Base-by-base conservation (phyloP, 2,329 filamentous ascomycete genomes). In the Ilyonectria sp. region DNA sequence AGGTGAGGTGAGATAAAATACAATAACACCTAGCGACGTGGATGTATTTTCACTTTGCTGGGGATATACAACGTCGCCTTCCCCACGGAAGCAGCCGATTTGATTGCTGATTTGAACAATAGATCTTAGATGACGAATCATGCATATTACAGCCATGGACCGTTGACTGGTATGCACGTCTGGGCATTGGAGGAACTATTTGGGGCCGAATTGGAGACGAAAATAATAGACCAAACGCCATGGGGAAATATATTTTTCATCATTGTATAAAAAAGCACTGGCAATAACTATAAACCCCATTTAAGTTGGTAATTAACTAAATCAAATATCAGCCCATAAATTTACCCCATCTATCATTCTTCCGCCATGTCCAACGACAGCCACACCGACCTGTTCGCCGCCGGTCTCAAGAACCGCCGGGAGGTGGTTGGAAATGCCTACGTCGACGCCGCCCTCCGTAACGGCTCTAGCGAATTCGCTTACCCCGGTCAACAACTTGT, bases 401-500 rank as follows among this genome's bases (percentile, higher is more conserved):
- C 87, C 69, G 90, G 90, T 40, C 80, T 91, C 63, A 82, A 87
- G 75, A 87, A 88, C 75, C 87, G 90, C 46, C 82, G 85, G 57
- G 83, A 85, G 66, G 90, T 92, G 4, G 85, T 88, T 7, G 89
- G 90, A 10, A 81, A 88, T 47, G 82, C 83, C 60, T 90, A 91
- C 71, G 89, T 92, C 66, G 83, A 90, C 72, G 79, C 79, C 6
- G 85, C 89, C 1, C 80, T 91, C 21, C 79, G 80, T 7, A 86
- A 86, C 60, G 86, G 86, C 1, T 84, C 61, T 17, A 69, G 84
- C 9, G 84, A 88, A 7, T 92, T 91, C 75, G 82, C 87, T 1
- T 82, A 83, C 52, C 85, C 89, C 0, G 86, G 87, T 70, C 90
- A 92, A 78, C 86, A 91, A 69, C 82, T 90, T 21, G 86, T 90